Percentiles rank a stretch among this genome's conserved stretches.
Conservation (phyloP, 768 basidiomycete genomes). For the Strobilomyces dryophilus region DNA sequence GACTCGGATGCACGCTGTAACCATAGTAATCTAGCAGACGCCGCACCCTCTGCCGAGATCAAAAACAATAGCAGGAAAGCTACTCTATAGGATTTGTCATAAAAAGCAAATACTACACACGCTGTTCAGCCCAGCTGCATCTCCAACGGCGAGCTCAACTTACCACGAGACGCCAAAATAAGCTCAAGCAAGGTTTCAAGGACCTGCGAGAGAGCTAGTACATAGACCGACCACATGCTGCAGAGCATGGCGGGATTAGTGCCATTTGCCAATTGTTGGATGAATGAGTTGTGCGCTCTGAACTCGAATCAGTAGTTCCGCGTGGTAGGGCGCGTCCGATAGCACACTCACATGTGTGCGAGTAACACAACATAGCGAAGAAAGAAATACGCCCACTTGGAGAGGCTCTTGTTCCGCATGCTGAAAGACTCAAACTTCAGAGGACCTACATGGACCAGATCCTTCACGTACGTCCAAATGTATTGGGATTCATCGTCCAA, state of each 20-base stretch:
- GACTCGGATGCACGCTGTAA: not conserved
- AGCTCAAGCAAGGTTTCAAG: not conserved
- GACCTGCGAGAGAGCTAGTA: not conserved
- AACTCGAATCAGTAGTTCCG: not conserved
- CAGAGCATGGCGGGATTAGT: conserved; percentile 1
- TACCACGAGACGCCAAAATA: conserved; percentile 11
- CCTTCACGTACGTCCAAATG: conserved; percentile 21
- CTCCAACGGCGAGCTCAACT: not conserved
- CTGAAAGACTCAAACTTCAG: conserved; percentile 11
- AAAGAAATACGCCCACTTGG: conserved; percentile 30
- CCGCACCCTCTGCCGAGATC: conserved; percentile 4
- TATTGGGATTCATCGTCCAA: conserved; percentile 18
- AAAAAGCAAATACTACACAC: conserved; percentile 15
- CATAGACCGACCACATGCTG: not conserved
- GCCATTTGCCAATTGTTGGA: conserved; percentile 2
- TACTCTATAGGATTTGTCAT: conserved; percentile 14
- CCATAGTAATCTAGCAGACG: conserved; percentile 3
- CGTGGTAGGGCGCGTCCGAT: not conserved
- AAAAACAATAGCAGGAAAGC: conserved; percentile 4
- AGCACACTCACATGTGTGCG: conserved; percentile 16
- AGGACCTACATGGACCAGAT: not conserved
- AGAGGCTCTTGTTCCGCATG: conserved; percentile 18
- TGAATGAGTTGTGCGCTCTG: not conserved
- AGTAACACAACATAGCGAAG: conserved; percentile 22
- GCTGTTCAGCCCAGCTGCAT: not conserved